Base-by-base conservation (phyloP, 2,329 filamentous ascomycete genomes). In the Cercospora canescens region DNA sequence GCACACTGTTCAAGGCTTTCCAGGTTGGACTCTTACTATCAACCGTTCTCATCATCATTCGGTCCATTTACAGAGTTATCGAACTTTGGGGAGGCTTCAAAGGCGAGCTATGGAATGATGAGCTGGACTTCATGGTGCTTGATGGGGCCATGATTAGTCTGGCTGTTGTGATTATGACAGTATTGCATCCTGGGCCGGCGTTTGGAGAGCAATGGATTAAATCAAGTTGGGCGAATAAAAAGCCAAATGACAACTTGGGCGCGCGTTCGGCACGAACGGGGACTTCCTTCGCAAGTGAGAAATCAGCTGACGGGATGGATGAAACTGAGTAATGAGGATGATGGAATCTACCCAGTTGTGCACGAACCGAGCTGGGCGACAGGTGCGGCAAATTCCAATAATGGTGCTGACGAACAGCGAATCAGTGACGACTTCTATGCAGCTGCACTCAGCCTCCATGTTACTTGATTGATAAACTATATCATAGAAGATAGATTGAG, bases 71-170 rank as follows among this genome's bases (percentile, higher is more conserved):
- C 77, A 85, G 90, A 62, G 85, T 90, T 24, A 86, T 85, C 0
- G 89, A 92, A 81, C 78, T 92, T 69, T 86, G 84, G 68, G 81
- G 85, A 60, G 89, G 89, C 1, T 92, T 88, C 85, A 77, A 74
- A 3, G 88, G 88, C 0, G 76, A 81, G 24, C 76, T 91, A 71
- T 84, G 84, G 75, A 81, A 83, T 70, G 74, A 85, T 41, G 79
- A 86, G 72, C 64, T 74, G 2, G 77, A 80, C 18, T 85, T 86
- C 71, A 82, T 86, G 71, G 74, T 81, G 6, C 74, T 86, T 3
- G 84, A 86, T 68, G 84, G 84, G n/a, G 80, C 80, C 4, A 86
- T 86, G 83, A 83, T 87, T 59, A 76, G 77, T 3, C 72, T 85
- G 12, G 80, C 84, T 2, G 77, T 79, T n/a, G 63, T 81, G 4